A percentile compares a stretch with the other conserved stretches of the same genome.
Evolutionary conservation across 805 yeast genomes (phyloP).

Genomic region (Metschnikowia henanensis): DNA sequence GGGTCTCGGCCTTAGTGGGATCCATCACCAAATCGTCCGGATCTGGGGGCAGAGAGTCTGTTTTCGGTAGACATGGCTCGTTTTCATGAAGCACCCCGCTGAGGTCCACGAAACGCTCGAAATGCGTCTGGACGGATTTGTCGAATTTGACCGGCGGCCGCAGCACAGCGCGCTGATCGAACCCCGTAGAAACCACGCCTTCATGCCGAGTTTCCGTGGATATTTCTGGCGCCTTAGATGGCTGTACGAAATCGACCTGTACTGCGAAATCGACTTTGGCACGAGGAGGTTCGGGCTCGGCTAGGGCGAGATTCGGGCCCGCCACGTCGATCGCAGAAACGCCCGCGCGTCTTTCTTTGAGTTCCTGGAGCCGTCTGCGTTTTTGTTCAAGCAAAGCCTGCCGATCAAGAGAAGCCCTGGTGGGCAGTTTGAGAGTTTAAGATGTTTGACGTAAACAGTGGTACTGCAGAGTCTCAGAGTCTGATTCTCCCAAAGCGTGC

Average conservation of each 20-base stretch:
- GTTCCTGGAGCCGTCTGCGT: slow-evolving; percentile 33
- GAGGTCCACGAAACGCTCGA: slow-evolving; percentile 4
- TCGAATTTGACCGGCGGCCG: slow-evolving; percentile 16
- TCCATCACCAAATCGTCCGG: too few species aligned
- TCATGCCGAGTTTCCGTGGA: too few species aligned
- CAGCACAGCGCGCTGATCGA: not conserved
- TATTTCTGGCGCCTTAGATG: too few species aligned
- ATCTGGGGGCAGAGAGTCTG: too few species aligned
- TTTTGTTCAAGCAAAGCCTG: slow-evolving; percentile 41
- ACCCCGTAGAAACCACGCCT: not conserved
- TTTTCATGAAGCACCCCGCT: not conserved
- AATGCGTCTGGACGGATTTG: slow-evolving; percentile 25
- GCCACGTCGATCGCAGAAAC: slow-evolving; percentile 15
- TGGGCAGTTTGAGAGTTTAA: not conserved
- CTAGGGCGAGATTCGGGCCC: slow-evolving; percentile 5
- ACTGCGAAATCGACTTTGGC: slow-evolving; percentile 27
- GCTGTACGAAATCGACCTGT: slow-evolving; percentile 28
- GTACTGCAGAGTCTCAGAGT: slow-evolving; percentile 14
- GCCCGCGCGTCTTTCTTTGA: slow-evolving; percentile 24
- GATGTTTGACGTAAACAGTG: slow-evolving; percentile 10
- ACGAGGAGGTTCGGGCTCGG: not conserved
- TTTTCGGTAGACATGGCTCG: too few species aligned
- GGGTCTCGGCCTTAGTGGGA: too few species aligned
- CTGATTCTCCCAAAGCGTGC: too few species aligned
- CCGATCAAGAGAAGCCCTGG: slow-evolving; percentile 23